Evolutionary conservation across 1,284 basidiomycete species (phyloP).

Genomic region (Leccinum angustisporum): DNA sequence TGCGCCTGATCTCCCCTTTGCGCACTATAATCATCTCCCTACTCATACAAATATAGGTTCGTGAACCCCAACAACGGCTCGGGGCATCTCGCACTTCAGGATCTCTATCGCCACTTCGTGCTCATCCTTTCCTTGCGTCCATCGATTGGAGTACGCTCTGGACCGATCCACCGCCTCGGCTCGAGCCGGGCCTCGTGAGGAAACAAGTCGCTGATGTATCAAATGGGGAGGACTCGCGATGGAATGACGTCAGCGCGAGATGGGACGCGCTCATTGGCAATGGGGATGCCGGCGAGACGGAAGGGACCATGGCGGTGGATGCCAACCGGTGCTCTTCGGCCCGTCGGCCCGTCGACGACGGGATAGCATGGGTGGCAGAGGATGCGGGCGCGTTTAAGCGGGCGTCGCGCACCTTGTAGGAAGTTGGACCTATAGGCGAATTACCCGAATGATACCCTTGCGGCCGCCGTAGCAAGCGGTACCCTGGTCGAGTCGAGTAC

Average conservation of each 20-base stretch:
- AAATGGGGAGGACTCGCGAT: conserved; percentile 39
- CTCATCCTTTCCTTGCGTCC: conserved; percentile 73
- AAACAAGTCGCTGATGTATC: conserved; percentile 43
- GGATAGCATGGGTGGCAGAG: conserved; percentile 45
- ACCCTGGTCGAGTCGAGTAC: background rate
- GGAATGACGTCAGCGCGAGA: conserved; percentile 50
- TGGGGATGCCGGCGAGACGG: conserved; percentile 13
- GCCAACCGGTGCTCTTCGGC: background rate
- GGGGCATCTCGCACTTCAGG: conserved; percentile 52
- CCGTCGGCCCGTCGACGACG: conserved; percentile 31
- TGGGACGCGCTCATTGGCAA: conserved; percentile 47
- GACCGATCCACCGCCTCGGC: conserved; percentile 60
- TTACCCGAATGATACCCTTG: conserved; percentile 31
- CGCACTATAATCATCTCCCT: background rate
- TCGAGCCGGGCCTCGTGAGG: conserved; percentile 58
- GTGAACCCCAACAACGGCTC: conserved; percentile 72
- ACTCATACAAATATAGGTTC: conserved; percentile 44
- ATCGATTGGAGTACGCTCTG: conserved; percentile 78
- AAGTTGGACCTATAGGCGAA: conserved; percentile 38
- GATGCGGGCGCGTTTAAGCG: conserved; percentile 6
- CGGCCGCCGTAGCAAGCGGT: conserved; percentile 4
- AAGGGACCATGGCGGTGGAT: conserved; percentile 10
- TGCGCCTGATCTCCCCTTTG: conserved; percentile 38
- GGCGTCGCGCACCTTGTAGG: conserved; percentile 26
- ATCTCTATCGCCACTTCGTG: conserved; percentile 60